These are phyloP conservation scores for Proliferodiscus dingleyae DNA, from an alignment of 2,329 filamentous ascomycete species.

Conservation along the genomic window DNA sequence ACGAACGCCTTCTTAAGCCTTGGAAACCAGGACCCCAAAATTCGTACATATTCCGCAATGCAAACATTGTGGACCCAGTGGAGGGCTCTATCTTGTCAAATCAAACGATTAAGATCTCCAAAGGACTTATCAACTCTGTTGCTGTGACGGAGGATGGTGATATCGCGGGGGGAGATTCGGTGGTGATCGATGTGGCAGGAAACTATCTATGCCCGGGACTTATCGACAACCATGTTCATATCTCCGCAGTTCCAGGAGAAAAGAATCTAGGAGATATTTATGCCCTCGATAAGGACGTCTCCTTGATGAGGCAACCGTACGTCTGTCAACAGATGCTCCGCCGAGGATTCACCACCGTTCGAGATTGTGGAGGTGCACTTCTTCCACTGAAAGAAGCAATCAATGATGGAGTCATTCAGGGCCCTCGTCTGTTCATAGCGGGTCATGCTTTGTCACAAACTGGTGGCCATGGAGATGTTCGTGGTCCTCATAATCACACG, in stretches of 20 bases:
- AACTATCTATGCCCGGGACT: constrained; percentile 46
- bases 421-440: constrained; percentile 51
- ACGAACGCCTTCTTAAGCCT: constrained; percentile 1
- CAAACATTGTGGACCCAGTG: constrained; percentile 39
- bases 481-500: constrained; percentile 39
- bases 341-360: constrained; percentile 53
- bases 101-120: constrained; percentile 32
- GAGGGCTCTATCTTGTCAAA: constrained; percentile 31
- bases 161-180: not conserved
- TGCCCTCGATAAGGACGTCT: constrained; percentile 31
- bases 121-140: constrained; percentile 29
- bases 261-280: constrained; percentile 34
- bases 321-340: constrained; percentile 45
- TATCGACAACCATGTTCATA: constrained; percentile 48
- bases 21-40: constrained; percentile 3
- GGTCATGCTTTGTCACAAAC: constrained; percentile 52
- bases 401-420: constrained; percentile 49
- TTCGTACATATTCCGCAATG: constrained; percentile 36
- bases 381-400: constrained; percentile 52
- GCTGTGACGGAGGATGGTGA: not conserved
- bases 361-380: constrained; percentile 54
- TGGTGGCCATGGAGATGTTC: constrained; percentile 52
- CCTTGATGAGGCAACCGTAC: constrained; percentile 43
- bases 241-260: constrained; percentile 41
- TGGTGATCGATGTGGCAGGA: constrained; percentile 34